Base-by-base conservation (phyloP, 176 grass and related monocot species). In the Calamus simplicifolius region DNA sequence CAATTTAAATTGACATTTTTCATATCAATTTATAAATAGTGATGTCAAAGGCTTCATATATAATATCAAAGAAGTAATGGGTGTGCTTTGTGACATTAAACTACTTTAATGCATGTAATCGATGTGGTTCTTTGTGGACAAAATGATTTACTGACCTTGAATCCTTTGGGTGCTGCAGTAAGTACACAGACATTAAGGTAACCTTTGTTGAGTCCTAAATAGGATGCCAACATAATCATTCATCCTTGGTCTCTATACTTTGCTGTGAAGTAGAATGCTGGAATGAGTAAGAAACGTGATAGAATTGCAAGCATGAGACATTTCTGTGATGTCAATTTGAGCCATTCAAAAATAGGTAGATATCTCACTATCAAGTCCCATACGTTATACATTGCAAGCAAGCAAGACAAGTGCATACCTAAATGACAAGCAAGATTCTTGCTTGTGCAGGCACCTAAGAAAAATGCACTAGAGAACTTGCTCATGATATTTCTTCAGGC, bases 281-380 rank as follows among this genome's bases (percentile, higher is more conserved):
- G 84, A 57, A 94, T 64, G 52, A 88, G 63, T 13, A 94, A 35
- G 26, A 94, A 76, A 27, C 80, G 80, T 48, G 63, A 69, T 35
- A 85, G 1, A 6, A 69, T 63, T 23, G 66, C 63, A 5, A 56
- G 3, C 48, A 81, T 53, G 4, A 94, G 56, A 27, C 89, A 63
- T 50, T 81, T 94, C 54, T 80, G 64, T 18, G 89, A 87, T 38
- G 52, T 66, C 50, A 93, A 52, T 19, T 79, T 84, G 13, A 84
- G 50, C 10, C 18, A 49, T 54, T 92, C 17, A 3, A 87, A 63
- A 7, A 81, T 59, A 55, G 89, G 89, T 50, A 93, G 0, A n/a
- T 84, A 93, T 79, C 88, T 87, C 15, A 83, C 89, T 3, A 87
- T 78, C 29, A 93, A 56, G 72, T 84, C 80, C 63, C 76, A 86